A percentile compares a stretch with the other conserved stretches of the same genome.
Evolutionary conservation across 176 grass and related monocot genomes (phyloP).

Genomic region (Carex kokanica): DNA sequence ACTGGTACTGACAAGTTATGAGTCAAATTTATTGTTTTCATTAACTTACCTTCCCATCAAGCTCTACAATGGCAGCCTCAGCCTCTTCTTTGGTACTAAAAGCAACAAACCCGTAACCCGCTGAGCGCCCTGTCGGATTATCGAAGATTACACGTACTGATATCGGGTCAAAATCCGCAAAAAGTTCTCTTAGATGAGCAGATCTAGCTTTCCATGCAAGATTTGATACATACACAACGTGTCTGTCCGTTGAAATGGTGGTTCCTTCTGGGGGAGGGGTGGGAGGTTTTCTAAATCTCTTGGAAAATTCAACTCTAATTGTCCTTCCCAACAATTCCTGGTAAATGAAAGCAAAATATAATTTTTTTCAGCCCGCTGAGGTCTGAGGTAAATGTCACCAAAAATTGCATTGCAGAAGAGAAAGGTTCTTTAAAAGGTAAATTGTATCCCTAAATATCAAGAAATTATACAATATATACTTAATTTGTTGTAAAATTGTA

Average conservation of each 20-base stretch:
- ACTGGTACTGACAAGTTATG: not conserved
- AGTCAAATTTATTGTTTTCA: conserved; percentile 13
- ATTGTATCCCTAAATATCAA: not conserved
- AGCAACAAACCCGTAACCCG: conserved; percentile 87
- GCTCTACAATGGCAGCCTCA: conserved; percentile 62
- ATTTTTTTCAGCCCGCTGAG: not conserved
- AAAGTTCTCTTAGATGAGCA: conserved; percentile 63
- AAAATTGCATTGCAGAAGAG: not conserved
- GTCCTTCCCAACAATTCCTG: conserved; percentile 63
- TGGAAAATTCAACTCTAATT: conserved; percentile 83
- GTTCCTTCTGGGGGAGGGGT: conserved; percentile 36
- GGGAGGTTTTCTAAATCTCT: conserved; percentile 70
- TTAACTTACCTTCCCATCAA: conserved; percentile 74
- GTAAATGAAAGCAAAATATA: conserved; percentile 20
- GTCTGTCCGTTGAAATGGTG: conserved; percentile 27
- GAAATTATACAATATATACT: not conserved
- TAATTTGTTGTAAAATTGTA: not conserved
- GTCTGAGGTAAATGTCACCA: not conserved
- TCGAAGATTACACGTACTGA: conserved; percentile 66
- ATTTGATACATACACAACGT: conserved; percentile 87
- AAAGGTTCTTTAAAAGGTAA: not conserved
- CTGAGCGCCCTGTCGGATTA: conserved; percentile 43
- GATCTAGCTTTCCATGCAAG: conserved; percentile 87
- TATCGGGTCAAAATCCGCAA: conserved; percentile 50
- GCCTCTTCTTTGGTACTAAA: conserved; percentile 75